These are phyloP conservation scores for Diplocarpon rosae DNA, from an alignment of 2,329 filamentous ascomycete species.

Conservation along the genomic window DNA sequence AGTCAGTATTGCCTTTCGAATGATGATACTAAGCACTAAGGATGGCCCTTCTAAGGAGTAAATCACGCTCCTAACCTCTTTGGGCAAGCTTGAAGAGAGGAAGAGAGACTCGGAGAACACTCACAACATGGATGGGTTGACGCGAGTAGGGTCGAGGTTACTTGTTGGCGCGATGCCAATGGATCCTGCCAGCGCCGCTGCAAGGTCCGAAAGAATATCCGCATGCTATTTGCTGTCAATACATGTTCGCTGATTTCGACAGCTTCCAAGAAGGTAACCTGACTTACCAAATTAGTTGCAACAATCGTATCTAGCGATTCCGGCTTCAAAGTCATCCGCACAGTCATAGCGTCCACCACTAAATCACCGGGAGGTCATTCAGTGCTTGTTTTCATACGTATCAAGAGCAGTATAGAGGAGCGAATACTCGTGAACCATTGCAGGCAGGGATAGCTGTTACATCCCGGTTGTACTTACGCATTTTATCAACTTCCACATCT, in stretches of 20 bases:
- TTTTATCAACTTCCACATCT: conserved; percentile 49
- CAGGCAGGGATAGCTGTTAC: no score
- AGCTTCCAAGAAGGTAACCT: not conserved
- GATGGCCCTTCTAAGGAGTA: no score
- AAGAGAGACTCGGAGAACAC: no score
- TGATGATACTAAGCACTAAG: no score
- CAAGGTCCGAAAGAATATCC: conserved; percentile 60
- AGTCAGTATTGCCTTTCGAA: no score
- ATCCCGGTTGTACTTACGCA: conserved; percentile 27
- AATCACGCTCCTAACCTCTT: no score
- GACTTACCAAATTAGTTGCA: conserved; percentile 41
- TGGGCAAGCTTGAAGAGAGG: no score
- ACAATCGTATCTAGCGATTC: conserved; percentile 50
- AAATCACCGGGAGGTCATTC: no score
- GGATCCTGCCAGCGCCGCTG: conserved; percentile 56
- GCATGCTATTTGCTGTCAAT: conserved; percentile 31
- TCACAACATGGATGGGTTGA: conserved; percentile 44
- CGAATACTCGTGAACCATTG: no score
- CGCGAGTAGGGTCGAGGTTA: conserved; percentile 50
- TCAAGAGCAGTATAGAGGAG: no score
- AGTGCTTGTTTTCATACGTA: no score
- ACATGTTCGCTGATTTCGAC: not conserved
- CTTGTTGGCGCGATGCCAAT: conserved; percentile 63
- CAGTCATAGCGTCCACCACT: conserved; percentile 41
- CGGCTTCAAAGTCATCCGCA: conserved; percentile 47